Evolutionary conservation across 768 basidiomycete species (phyloP), one percentile per base, ranked within the genome.

Genomic region (Candolleomyces eurysporus): DNA sequence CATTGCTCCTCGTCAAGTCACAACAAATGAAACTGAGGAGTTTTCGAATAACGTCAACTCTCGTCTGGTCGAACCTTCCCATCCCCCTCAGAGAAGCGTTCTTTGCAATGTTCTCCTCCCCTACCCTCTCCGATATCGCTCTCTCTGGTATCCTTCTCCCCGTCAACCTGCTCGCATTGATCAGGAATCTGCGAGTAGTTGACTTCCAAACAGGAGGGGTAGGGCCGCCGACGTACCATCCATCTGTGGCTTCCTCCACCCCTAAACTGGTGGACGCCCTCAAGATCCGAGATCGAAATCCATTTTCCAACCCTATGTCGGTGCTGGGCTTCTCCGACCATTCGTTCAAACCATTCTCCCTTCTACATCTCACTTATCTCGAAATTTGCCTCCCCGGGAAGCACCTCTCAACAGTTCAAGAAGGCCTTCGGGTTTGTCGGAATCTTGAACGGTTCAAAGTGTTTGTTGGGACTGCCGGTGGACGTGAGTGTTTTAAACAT

Each of bases 131-230:
- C 4, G 61, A 61, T 11, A 48, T 61, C 4, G 11, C 43, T 5
- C 40, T 61, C n/a, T 46, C 48, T 26, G 56, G 56, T 19, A 36
- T 61, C 5, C 55, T 49, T 11, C 52, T 61, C 21, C 61, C 61
- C 32, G 49, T 61, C 36, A 61, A 61, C 56, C 45, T 61, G 3
- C 55, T 61, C 21, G 55, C 48, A 30, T 43, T 51, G 39, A 36
- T 52, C 22, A 48, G 40, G 19, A 39, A 45, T 45, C 61, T 61
- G 21, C 45, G 48, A 21, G 22, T 21, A 30, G 61, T 61, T 13
- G 61, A 61, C 31, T 49, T 61, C 22, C 61, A 61, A 48, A 61
- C 55, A 8, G 61, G 61, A n/a, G 61, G 61, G 4, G 61, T 52
- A 8, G 46, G 61, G 14, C 31, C 49, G 13, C 36, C 61, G 10